phyloP scores from a whole-genome alignment of 805 yeast species.

The Metschnikowia cerradonensis region DNA sequence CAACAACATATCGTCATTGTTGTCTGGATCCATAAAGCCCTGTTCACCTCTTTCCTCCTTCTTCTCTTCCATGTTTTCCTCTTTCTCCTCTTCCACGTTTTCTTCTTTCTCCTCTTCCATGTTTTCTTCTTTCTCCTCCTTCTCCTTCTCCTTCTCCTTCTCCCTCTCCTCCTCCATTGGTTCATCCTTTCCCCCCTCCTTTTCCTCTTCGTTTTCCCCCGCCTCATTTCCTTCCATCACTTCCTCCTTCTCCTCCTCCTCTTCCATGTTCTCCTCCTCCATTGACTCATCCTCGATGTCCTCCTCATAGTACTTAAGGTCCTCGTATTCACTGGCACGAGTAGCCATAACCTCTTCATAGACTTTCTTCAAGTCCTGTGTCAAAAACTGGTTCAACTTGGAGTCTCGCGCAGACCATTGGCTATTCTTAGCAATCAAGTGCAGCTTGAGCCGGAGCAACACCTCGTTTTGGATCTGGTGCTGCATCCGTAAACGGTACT shows the following conservation, averaged over 20 bases:
- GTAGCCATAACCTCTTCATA: slow-evolving; percentile 28
- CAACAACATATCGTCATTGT: neutral
- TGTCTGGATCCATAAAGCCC: neutral
- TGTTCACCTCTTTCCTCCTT: neutral
- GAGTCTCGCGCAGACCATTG: slow-evolving; percentile 36
- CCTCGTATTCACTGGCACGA: slow-evolving; percentile 27
- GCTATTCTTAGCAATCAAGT: slow-evolving; percentile 26
- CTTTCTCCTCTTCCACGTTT: too few relatives aligned
- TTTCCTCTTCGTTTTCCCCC: neutral
- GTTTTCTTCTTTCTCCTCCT: slow-evolving; percentile 1
- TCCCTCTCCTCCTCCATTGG: slow-evolving; percentile 1
- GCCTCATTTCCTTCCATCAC: neutral
- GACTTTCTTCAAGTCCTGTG: slow-evolving; percentile 22
- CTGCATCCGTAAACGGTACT: slow-evolving; percentile 29
- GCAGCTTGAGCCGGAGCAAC: slow-evolving; percentile 28
- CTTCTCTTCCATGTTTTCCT: neutral
- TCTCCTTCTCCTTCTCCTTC: too few relatives aligned
- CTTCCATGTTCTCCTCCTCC: slow-evolving; percentile 13
- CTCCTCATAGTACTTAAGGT: slow-evolving; percentile 21
- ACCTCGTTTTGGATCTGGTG: slow-evolving; percentile 35
- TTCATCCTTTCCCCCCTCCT: neutral
- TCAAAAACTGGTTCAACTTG: slow-evolving; percentile 27
- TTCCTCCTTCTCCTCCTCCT: slow-evolving; percentile 2
- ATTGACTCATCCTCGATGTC: slow-evolving; percentile 14
- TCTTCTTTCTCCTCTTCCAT: neutral